Evolutionary conservation across 768 basidiomycete genomes (phyloP).

Genomic region (Rhizopogon vulgaris): DNA sequence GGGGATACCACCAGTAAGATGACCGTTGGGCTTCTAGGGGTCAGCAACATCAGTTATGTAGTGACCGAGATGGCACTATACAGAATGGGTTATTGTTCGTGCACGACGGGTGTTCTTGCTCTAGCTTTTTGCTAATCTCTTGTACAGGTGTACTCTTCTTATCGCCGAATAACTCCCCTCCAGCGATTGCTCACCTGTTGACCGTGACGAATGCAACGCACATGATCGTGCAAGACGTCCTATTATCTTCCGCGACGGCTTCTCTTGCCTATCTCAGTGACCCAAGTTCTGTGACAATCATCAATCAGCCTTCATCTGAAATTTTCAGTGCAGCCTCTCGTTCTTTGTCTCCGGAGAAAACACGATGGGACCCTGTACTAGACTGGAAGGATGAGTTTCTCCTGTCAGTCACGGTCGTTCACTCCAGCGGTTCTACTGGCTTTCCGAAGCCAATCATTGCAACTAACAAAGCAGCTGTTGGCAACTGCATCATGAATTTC

Average conservation of each 20-base stretch:
- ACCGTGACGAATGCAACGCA: conserved; percentile 15
- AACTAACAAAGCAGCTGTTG: conserved; percentile 30
- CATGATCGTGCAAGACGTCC: conserved; percentile 15
- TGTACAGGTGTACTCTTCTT: conserved; percentile 26
- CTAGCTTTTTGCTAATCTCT: not conserved
- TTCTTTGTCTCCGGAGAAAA: conserved; percentile 13
- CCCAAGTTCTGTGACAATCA: conserved; percentile 14
- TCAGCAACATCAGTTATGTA: conserved; percentile 23
- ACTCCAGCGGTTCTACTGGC: conserved; percentile 35
- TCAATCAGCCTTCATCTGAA: conserved; percentile 16
- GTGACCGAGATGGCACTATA: conserved; percentile 19
- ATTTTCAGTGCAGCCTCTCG: conserved; percentile 14
- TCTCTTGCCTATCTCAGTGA: conserved; percentile 14
- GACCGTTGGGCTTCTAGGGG: conserved; percentile 19
- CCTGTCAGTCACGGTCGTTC: conserved; percentile 16
- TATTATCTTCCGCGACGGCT: conserved; percentile 9
- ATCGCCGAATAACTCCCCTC: conserved; percentile 39
- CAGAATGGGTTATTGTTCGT: conserved; percentile 27
- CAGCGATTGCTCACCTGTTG: conserved; percentile 41
- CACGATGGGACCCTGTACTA: conserved; percentile 14
- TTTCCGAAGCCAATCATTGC: conserved; percentile 39
- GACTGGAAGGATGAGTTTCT: conserved; percentile 16
- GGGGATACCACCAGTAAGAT: conserved; percentile 18
- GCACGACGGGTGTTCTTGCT: not conserved
- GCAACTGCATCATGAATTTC: conserved; percentile 29